phyloP scores from a whole-genome alignment of 2,329 filamentous ascomycete species.

The Apiospora rasikravindrae region DNA sequence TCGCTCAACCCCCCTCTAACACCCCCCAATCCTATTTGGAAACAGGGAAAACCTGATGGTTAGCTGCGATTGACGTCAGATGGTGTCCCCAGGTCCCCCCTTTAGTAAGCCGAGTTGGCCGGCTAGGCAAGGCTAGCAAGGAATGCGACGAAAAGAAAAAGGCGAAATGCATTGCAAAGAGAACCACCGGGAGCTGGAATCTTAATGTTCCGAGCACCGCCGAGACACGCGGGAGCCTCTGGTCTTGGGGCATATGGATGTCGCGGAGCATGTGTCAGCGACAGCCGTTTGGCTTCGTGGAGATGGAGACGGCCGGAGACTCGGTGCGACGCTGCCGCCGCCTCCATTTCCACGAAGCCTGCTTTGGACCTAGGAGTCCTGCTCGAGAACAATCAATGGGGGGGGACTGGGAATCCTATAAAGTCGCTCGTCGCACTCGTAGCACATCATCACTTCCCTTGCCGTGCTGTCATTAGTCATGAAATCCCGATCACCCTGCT shows the following conservation, averaged over 20 bases:
- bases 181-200: not conserved
- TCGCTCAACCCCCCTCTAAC: not conserved
- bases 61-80: not conserved
- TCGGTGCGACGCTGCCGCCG: too few species aligned
- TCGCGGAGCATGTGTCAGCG: not conserved
- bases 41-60: constrained; percentile 2
- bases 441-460: too few species aligned
- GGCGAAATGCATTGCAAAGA: not conserved
- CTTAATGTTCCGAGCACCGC: constrained; percentile 1
- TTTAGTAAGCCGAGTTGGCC: constrained; percentile 2
- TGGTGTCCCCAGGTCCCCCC: not conserved
- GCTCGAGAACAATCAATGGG: not conserved
- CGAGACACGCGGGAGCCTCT: constrained; percentile 6
- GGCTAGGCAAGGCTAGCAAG: constrained; percentile 5
- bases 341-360: too few species aligned
- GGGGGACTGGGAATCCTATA: constrained; percentile 3
- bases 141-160: not conserved
- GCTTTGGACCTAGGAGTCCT: too few species aligned
- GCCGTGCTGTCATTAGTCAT: not conserved
- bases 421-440: not conserved
- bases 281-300: not conserved
- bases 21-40: not conserved
- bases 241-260: not conserved
- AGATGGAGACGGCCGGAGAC: too few species aligned
- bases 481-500: not conserved